phyloP scores from a whole-genome alignment of 257 asterid genomes.

The Nemophila menziesii region DNA sequence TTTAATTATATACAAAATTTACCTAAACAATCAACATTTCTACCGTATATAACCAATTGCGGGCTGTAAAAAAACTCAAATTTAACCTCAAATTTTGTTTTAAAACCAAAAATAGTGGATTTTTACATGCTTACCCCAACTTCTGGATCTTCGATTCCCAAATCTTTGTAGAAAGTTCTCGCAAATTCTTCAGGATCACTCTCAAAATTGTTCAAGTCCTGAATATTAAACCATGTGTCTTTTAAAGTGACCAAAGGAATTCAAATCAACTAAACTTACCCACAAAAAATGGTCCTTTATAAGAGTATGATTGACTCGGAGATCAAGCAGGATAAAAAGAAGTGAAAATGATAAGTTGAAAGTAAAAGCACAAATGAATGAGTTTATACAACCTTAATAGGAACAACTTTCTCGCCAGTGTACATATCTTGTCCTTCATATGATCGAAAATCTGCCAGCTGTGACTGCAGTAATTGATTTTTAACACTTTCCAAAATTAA shows the following conservation, averaged over 20 bases:
- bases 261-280: conserved; percentile 50
- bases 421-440: conserved; percentile 97
- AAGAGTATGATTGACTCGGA: conserved; percentile 80
- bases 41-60: too few species aligned
- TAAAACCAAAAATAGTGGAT: too few species aligned
- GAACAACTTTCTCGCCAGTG: conserved; percentile 80
- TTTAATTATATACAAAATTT: too few species aligned
- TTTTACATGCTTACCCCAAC: too few species aligned
- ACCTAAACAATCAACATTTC: too few species aligned
- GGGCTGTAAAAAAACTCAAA: too few species aligned
- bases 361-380: too few species aligned
- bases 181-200: conserved; percentile 99
- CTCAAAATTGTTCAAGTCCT: conserved; percentile 97
- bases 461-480: conserved; percentile 45
- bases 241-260: neutral
- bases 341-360: neutral
- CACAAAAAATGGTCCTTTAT: conserved; percentile 88
- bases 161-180: too few species aligned
- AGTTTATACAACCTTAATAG: conserved; percentile 99
- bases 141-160: too few species aligned
- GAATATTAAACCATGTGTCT: conserved; percentile 19
- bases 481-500: neutral
- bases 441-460: conserved; percentile 70
- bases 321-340: conserved; percentile 58
- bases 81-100: too few species aligned